Evolutionary conservation across 345 rosid genomes (phyloP).

Genomic region (Pistacia atlantica): DNA sequence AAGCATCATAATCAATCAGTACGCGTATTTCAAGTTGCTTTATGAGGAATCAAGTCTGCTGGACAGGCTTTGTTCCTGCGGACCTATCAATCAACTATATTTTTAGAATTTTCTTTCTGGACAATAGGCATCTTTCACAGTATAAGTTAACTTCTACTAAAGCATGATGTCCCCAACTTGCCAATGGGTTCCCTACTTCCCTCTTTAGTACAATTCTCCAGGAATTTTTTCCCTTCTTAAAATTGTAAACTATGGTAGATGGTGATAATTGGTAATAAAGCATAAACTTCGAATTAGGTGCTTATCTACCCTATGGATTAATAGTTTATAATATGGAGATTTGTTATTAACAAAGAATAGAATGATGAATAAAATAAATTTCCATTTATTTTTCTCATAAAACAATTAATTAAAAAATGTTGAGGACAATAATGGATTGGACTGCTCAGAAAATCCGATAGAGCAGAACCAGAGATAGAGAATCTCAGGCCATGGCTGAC

Average conservation of each 20-base stretch:
- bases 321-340: no score
- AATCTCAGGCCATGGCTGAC: neutral
- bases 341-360: no score
- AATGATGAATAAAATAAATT: no score
- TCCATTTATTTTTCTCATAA: neutral
- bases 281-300: no score
- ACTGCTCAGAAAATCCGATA: neutral
- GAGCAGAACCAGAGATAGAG: neutral
- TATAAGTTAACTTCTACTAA: neutral
- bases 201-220: neutral
- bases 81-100: no score
- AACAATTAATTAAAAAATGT: neutral
- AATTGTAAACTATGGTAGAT: no score
- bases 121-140: constrained; percentile 8
- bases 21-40: neutral
- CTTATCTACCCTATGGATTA: no score
- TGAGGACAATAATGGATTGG: neutral
- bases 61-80: neutral
- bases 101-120: neutral
- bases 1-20: neutral
- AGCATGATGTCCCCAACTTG: neutral
- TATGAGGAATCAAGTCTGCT: neutral
- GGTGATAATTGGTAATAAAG: no score
- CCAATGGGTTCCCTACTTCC: neutral
- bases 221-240: neutral